Base-by-base conservation (phyloP, 495 filamentous ascomycete genomes). In the Astrocystis sublimbata region DNA sequence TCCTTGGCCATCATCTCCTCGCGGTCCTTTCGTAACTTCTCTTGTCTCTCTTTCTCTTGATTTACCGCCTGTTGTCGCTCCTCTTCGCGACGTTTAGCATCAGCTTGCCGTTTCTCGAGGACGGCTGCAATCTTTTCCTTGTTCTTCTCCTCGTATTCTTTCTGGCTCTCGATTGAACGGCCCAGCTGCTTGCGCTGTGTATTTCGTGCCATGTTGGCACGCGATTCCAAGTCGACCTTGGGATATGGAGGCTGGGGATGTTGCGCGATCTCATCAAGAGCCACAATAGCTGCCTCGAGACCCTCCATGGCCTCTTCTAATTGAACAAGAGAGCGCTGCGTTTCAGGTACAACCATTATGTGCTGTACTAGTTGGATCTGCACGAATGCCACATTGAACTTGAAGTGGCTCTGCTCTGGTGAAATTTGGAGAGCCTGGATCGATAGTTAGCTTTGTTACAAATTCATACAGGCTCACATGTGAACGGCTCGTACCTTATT, bases 381-480 rank as follows among this genome's bases (percentile, higher is more conserved):
- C 17, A 97, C 92, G 64, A 97, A 98, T 23, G 94, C 94, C 15
- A 98, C 90, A 72, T 98, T 98, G 84, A 98, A 98, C 71, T 93
- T 89, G 69, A 94, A 89, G 75, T 96, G 91, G 7, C 92, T 79
- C 67, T 96, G 90, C 19, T 93, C 90, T 1, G 92, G 90, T 0
- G 89, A 86, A 41, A 90, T 80, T 42, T 85, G 83, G 30, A 93
- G 84, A 19, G 93, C 92, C 79, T 93, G 52, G 17, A 55, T 40
- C 15, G 17, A 58, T 49, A 57, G 63, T 80, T 51, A 78, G 67
- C 62, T 30, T 45, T 19, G 17, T 26, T 35, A 60, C 41, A 42
- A 50, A n/a, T n/a, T n/a, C n/a, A n/a, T 31, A 30, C 24, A 58
- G 21, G 45, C 21, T 2, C 19, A 33, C 38, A 15, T 26, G 31